A percentile compares a stretch with the other conserved stretches of the same genome.
Evolutionary conservation across 495 filamentous ascomycete genomes (phyloP).

Genomic region (Penicillium malachiteum): DNA sequence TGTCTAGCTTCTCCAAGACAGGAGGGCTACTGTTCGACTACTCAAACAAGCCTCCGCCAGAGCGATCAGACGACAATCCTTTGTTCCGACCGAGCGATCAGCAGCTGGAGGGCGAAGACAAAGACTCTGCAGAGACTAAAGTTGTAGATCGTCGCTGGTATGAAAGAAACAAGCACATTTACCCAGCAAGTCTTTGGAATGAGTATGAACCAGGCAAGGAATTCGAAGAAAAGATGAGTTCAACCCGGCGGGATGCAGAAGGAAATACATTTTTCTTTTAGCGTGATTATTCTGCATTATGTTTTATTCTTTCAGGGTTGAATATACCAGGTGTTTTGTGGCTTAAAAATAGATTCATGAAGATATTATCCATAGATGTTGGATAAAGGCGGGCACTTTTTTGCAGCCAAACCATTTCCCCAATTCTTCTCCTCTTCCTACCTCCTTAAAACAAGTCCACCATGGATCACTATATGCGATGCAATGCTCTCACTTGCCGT

Average conservation of each 20-base stretch:
- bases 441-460: background rate
- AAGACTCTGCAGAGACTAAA: constrained; percentile 84
- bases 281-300: constrained; percentile 4
- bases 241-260: constrained; percentile 68
- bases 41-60: constrained; percentile 53
- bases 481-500: constrained; percentile 82
- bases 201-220: constrained; percentile 89
- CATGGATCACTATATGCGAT: constrained; percentile 75
- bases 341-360: constrained; percentile 10
- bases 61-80: constrained; percentile 39
- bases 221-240: constrained; percentile 69
- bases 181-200: constrained; percentile 92
- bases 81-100: constrained; percentile 46
- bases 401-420: constrained; percentile 14
- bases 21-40: constrained; percentile 72
- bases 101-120: constrained; percentile 70
- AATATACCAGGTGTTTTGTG: constrained; percentile 10
- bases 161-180: constrained; percentile 95
- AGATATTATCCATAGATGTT: background rate
- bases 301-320: constrained; percentile 3
- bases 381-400: too few relatives aligned
- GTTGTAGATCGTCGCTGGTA: constrained; percentile 97
- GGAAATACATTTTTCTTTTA: constrained; percentile 95
- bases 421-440: constrained; percentile 3
- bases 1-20: constrained; percentile 60